Conservation (phyloP, 192 early-diverging fungal species). For the Mortierella alpina region DNA sequence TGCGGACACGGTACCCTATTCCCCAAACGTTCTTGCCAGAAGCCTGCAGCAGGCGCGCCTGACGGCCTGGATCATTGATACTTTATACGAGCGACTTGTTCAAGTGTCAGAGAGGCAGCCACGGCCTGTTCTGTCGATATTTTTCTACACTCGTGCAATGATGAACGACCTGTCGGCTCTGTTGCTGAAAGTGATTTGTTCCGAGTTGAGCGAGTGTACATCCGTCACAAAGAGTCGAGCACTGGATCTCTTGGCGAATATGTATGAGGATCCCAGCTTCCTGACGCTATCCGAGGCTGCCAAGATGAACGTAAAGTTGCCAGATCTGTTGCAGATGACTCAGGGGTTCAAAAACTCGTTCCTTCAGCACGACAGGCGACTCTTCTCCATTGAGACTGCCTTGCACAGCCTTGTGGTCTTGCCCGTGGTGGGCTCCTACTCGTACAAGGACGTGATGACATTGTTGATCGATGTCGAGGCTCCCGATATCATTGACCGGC, state of each 20-base stretch:
- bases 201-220: not conserved
- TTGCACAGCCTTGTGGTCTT: conserved; percentile 20
- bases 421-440: conserved; percentile 11
- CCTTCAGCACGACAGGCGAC: conserved; percentile 18
- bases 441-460: conserved; percentile 35
- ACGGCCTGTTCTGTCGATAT: conserved; percentile 31
- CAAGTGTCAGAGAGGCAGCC: conserved; percentile 20
- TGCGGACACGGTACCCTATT: not conserved
- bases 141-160: conserved; percentile 23
- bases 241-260: conserved; percentile 23
- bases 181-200: conserved; percentile 25
- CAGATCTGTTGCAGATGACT: conserved; percentile 32
- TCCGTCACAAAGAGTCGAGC: conserved; percentile 13
- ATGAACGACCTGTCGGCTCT: not conserved
- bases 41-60: not conserved
- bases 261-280: conserved; percentile 41
- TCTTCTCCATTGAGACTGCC: conserved; percentile 25
- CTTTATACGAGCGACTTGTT: conserved; percentile 16
- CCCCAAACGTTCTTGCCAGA: not conserved
- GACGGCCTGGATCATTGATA: conserved; percentile 33
- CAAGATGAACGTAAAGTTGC: conserved; percentile 5
- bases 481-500: conserved; percentile 15
- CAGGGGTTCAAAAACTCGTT: conserved; percentile 10
- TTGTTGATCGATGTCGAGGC: conserved; percentile 32
- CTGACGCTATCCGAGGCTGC: conserved; percentile 12